Base-by-base conservation (phyloP, 345 rosid species). In the Xanthoceras sorbifolium region DNA sequence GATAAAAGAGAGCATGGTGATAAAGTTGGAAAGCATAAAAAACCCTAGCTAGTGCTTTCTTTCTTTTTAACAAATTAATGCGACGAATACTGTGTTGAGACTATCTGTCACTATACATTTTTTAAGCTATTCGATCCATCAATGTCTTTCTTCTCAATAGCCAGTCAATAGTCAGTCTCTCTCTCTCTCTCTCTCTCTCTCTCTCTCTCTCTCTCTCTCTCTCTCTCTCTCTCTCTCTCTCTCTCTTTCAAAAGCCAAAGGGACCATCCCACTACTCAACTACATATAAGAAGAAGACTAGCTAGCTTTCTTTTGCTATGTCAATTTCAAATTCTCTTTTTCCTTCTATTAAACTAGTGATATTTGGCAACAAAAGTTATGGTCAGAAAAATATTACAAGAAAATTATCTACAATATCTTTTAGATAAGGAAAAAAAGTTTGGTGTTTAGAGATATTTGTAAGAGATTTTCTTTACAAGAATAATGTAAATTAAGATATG, bases 11-110 rank as follows among this genome's bases (percentile, higher is more conserved):
- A 42, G 7, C 17, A 25, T 36, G 70, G 26, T 64, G 66, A 67
- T 61, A 72, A 73, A 81, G 77, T 61, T 62, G 62, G 23, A 50
- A 50, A 63, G 73, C 82, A 78, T 71, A 71, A 65, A 50, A 12
- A 50, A 17, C 57, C 57, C 57, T 50, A 42, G 40, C 1, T 60
- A 66, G 77, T 71, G 81, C 78, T 38, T 5, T 4, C 70, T 60
- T 75, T 68, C 64, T 26, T 62, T 70, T 31, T 17, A 36, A n/a
- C 46, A 26, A n/a, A n/a, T n/a, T n/a, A 67, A 57, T 36, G 77
- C 69, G 42, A 75, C 23, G 28, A 63, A 80, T 40, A 20, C 66
- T 50, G 68, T 48, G 63, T 54, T 15, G 28, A 17, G 14, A 23
- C 42, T 22, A 44, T 44, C 23, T 44, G 64, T 78, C 81, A 46